These are phyloP conservation scores for Arabidopsis lyrata DNA, from an alignment of 441 rosid species.

Conservation along the genomic window DNA sequence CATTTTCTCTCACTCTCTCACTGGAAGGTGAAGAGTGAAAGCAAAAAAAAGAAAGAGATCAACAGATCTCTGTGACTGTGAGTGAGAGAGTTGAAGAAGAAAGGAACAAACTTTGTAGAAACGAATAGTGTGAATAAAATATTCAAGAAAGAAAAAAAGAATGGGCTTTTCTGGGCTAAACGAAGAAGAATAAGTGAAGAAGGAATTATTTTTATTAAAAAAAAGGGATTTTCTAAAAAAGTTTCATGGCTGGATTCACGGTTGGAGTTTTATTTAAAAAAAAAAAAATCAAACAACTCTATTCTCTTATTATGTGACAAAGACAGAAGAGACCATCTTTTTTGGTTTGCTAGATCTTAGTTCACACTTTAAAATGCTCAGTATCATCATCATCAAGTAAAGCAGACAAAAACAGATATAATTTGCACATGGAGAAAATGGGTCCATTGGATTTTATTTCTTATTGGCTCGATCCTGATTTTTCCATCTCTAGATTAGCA, in stretches of 20 bases:
- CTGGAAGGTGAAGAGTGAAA: slow-evolving; percentile 36
- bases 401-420: slow-evolving; percentile 31
- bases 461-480: slow-evolving; percentile 31
- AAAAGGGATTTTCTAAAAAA: background rate
- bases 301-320: slow-evolving; percentile 24
- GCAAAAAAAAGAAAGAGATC: background rate
- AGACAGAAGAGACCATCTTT: slow-evolving; percentile 35
- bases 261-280: background rate
- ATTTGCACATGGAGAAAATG: slow-evolving; percentile 38
- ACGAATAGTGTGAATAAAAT: background rate
- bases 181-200: slow-evolving; percentile 6
- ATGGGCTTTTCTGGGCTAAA: slow-evolving; percentile 26
- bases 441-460: slow-evolving; percentile 32
- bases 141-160: slow-evolving; percentile 17
- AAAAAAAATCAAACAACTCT: background rate
- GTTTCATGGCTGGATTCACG: slow-evolving; percentile 49
- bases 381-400: slow-evolving; percentile 40
- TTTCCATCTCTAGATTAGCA: background rate
- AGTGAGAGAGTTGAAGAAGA: slow-evolving; percentile 35
- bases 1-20: slow-evolving; percentile 40
- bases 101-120: slow-evolving; percentile 40
- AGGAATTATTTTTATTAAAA: background rate
- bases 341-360: slow-evolving; percentile 31
- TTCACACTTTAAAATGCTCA: slow-evolving; percentile 40
- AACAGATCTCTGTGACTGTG: slow-evolving; percentile 30